Conservation (phyloP, 169 alveolate species). For the Toxoplasma gondii region DNA sequence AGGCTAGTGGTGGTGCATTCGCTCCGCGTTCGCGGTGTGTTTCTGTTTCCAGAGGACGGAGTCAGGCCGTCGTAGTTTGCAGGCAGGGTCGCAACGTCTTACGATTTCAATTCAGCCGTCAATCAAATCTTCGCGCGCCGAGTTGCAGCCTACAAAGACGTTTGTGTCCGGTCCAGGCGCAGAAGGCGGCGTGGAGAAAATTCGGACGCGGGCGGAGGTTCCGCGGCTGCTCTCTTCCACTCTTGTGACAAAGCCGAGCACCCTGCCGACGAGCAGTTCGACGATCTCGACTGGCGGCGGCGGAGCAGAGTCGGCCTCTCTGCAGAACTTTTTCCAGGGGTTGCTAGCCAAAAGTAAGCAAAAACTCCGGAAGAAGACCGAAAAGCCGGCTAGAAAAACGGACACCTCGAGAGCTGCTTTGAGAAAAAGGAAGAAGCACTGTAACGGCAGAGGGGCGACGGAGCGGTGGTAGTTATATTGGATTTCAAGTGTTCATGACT, state of each 20-base stretch:
- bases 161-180: not conserved
- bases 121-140: not conserved
- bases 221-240: not conserved
- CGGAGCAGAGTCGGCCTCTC: conserved; percentile 21
- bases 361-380: not conserved
- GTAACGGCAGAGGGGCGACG: not conserved
- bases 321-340: conserved; percentile 51
- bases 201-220: not conserved
- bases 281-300: not conserved
- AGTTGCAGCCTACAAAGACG: not conserved
- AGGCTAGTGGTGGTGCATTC: not conserved
- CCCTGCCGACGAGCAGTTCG: not conserved
- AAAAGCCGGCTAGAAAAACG: not conserved
- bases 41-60: not conserved
- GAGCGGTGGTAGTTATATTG: too few relatives aligned
- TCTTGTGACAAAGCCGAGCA: not conserved
- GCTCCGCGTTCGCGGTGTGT: not conserved
- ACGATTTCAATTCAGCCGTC: not conserved
- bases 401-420: not conserved
- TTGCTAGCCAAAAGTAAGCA: conserved; percentile 33
- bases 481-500: too few relatives aligned
- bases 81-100: not conserved
- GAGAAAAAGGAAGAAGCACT: not conserved
- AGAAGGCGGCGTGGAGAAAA: not conserved
- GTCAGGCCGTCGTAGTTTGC: not conserved